Evolutionary conservation across 2,329 filamentous ascomycete genomes (phyloP).

Genomic region (Fusarium sp.): DNA sequence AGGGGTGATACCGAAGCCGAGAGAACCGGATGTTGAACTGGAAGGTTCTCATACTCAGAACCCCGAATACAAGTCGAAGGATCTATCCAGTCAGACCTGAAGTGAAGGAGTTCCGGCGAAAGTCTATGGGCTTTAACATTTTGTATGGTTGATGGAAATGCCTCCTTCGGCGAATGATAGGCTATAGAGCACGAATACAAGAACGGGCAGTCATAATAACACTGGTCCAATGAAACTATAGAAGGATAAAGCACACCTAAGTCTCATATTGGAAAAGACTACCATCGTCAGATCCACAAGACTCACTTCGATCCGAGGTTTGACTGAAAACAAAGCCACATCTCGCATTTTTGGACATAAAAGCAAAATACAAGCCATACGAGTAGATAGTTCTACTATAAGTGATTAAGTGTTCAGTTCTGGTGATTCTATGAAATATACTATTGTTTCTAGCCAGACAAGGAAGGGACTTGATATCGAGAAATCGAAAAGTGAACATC

Average conservation of each 20-base stretch:
- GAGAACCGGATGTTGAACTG: neutral
- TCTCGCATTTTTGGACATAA: no score
- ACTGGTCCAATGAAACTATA: neutral
- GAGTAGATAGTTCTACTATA: no score
- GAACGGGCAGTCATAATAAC: neutral
- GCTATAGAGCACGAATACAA: neutral
- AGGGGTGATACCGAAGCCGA: neutral
- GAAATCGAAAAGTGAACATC: neutral
- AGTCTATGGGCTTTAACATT: neutral
- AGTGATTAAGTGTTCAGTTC: neutral
- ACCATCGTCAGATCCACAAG: neutral
- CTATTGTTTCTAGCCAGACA: neutral
- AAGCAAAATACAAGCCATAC: no score
- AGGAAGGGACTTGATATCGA: neutral
- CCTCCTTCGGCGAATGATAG: neutral
- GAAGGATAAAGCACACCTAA: neutral
- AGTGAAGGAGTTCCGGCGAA: neutral
- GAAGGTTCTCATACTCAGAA: neutral
- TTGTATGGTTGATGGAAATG: neutral
- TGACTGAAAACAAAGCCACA: neutral
- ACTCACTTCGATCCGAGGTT: neutral
- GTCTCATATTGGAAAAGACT: neutral
- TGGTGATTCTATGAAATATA: neutral
- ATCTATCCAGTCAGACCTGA: neutral
- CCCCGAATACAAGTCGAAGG: accelerated